Base-by-base conservation (phyloP, 345 rosid genomes). In the Boechera retrofracta region DNA sequence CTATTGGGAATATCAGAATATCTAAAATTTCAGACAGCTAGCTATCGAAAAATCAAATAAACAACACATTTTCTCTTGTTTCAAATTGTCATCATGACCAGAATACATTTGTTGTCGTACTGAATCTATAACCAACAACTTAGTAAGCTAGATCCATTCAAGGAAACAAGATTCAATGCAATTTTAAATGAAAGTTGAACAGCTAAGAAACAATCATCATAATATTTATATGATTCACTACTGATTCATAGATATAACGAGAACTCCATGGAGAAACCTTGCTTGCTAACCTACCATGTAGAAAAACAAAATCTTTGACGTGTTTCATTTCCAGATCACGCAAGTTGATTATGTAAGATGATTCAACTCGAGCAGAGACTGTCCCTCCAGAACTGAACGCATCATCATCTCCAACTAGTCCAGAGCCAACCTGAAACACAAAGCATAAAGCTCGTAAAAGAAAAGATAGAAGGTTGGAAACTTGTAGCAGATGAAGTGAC, bases 261-360 rank as follows among this genome's bases (percentile, higher is more conserved):
- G 72, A 56, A 48, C 61, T 69, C 31, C 49, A 53, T 69, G 56
- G 51, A 70, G 64, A 63, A 70, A 77, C 61, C 64, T 64, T 47
- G 71, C 72, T 63, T 24, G 72, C 41, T 67, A 58, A 73, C 92
- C 71, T 79, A 95, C 99, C 99, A 71, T 92, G 91, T 31, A 92
- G 84, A 83, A 95, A 95, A 81, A 95, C 83, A 74, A 95, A 92
- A 82, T 95, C 98, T 85, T 92, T 95, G 53, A 92, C 82, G 66
- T 95, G 98, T 87, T 88, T 92, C 90, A 92, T 84, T 72, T 83
- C 93, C 83, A 92, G 80, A 78, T 92, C 99, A 68, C 94, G 89
- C 74, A 95, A 85, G 78, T 84, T 89, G 77, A 95, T 85, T n/a
- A 88, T 84, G 77, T 88, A 91, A 45, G 98, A 95, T 70, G 97